Conservation (phyloP, 2,329 filamentous ascomycete genomes). For the Pestalotiopsis fici region DNA sequence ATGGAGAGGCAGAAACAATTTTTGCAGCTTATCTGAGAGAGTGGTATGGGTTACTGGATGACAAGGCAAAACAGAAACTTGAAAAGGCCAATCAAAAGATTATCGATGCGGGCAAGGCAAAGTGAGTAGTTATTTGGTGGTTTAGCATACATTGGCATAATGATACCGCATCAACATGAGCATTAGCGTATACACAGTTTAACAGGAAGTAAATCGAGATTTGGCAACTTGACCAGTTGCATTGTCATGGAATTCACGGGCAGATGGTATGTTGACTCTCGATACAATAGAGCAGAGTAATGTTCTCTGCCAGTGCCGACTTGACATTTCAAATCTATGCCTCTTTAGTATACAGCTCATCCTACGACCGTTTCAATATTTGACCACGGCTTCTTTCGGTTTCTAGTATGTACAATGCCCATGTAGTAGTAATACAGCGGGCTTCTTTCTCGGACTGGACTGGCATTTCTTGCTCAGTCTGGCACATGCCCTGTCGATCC, state of each 20-base stretch:
- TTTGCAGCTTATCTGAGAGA: conserved; percentile 50
- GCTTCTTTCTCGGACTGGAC: neutral
- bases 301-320: neutral
- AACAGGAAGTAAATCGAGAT: neutral
- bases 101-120: conserved; percentile 22
- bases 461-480: neutral
- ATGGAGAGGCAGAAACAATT: conserved; percentile 47
- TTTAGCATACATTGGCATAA: neutral
- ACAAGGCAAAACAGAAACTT: conserved; percentile 45
- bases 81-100: conserved; percentile 46
- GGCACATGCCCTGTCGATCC: neutral
- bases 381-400: neutral
- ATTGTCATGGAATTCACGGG: too few species aligned
- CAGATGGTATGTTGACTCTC: neutral
- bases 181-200: neutral
- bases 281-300: neutral
- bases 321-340: neutral
- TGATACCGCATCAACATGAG: neutral
- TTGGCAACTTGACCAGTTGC: too few species aligned
- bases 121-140: neutral
- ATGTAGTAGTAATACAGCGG: neutral
- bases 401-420: neutral
- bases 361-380: neutral
- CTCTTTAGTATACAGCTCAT: neutral
- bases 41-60: conserved; percentile 52